Conservation (phyloP, 2,329 filamentous ascomycete species). For the Hymenoscyphus fraxineus region DNA sequence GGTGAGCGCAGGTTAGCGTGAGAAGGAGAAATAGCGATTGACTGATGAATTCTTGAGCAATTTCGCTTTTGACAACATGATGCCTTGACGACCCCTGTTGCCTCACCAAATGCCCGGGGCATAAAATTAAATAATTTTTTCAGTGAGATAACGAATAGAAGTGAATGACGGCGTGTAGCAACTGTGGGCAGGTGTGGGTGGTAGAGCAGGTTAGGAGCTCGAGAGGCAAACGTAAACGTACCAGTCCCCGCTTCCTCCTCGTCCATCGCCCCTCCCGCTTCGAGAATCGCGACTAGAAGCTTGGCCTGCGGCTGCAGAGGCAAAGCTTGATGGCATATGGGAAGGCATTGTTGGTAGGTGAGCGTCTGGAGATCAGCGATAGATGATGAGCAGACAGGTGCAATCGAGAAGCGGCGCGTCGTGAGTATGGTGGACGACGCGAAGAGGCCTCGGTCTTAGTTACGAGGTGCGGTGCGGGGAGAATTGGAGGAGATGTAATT, state of each 20-base stretch:
- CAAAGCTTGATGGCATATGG: slow-evolving; percentile 78
- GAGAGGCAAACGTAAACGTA: slow-evolving; percentile 51
- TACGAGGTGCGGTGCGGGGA: slow-evolving; percentile 1
- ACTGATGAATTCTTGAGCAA: neutral
- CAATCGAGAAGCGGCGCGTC: slow-evolving; percentile 19
- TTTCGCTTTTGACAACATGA: neutral
- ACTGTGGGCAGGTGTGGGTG: neutral
- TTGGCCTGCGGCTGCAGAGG: slow-evolving; percentile 76
- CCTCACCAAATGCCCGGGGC: neutral
- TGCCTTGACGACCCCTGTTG: neutral
- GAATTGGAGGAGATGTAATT: neutral
- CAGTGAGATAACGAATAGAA: neutral
- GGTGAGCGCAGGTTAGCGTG: neutral
- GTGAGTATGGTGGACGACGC: slow-evolving; percentile 11
- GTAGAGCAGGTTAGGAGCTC: neutral
- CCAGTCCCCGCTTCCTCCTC: slow-evolving; percentile 67
- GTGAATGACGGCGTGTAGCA: neutral
- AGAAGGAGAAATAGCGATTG: neutral
- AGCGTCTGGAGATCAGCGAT: slow-evolving; percentile 16
- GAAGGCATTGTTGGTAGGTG: slow-evolving; percentile 54
- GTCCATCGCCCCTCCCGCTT: slow-evolving; percentile 54
- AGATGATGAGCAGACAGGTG: slow-evolving; percentile 13
- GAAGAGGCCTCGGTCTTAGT: slow-evolving; percentile 11
- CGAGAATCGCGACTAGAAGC: slow-evolving; percentile 58
- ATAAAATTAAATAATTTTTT: neutral